These are phyloP conservation scores for Polytrichum formosum DNA, from an alignment of 225 moss, liverwort and hornwort genomes.

Conservation along the genomic window DNA sequence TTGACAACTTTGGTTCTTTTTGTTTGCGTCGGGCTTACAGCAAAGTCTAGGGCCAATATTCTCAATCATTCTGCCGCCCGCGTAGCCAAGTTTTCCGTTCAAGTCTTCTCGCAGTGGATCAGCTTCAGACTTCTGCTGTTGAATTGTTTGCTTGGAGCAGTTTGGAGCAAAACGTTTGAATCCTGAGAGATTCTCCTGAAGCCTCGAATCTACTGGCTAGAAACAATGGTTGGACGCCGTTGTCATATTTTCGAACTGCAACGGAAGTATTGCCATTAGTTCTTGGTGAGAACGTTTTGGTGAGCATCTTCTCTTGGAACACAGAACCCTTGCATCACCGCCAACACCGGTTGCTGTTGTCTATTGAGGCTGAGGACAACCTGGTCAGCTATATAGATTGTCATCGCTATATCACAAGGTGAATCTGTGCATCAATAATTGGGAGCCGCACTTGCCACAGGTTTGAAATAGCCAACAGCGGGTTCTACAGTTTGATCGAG, in stretches of 20 bases:
- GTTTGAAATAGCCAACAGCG: constrained; percentile 21
- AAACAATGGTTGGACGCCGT: constrained; percentile 42
- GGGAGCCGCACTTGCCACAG: constrained; percentile 10
- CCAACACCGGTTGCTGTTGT: neutral
- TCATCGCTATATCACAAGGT: neutral
- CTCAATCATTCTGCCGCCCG: too few relatives aligned
- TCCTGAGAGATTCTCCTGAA: too few relatives aligned
- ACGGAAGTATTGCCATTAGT: constrained; percentile 53
- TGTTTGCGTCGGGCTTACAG: too few relatives aligned
- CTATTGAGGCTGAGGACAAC: constrained; percentile 5
- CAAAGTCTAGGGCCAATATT: too few relatives aligned
- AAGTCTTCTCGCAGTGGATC: too few relatives aligned
- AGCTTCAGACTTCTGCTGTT: too few relatives aligned
- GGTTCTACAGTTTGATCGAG: too few relatives aligned
- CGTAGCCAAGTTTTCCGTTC: too few relatives aligned
- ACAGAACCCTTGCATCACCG: neutral
- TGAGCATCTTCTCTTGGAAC: neutral
- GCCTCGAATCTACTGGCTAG: neutral
- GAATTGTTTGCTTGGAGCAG: too few relatives aligned
- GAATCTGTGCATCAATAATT: neutral
- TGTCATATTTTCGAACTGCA: constrained; percentile 50
- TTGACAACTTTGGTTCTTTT: too few relatives aligned
- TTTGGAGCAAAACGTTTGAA: too few relatives aligned
- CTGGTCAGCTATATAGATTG: constrained; percentile 36
- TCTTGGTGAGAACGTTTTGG: neutral